Base-by-base conservation (phyloP, 768 basidiomycete genomes). In the Hirschioporus abietinus region DNA sequence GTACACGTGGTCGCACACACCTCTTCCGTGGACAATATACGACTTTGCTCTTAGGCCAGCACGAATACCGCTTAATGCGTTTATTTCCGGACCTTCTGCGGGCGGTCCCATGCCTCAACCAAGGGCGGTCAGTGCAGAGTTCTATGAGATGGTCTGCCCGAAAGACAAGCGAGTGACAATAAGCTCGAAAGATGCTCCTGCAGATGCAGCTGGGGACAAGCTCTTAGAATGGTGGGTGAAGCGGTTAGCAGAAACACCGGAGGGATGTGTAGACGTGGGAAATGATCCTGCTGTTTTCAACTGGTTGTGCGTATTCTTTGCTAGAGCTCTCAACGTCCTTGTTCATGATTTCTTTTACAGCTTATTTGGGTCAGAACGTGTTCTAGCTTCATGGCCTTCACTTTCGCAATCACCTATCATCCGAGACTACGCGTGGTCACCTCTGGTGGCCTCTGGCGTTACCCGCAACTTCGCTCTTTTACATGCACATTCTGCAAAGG, bases 1-100 rank as follows among this genome's bases (percentile, higher is more conserved):
- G 70, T 87, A 86, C 66, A 79, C 79, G 36, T 88, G 86, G 86
- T 86, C 87, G 0, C 83, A 82, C 62, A 68, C 77, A 0, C 82
- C 86, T 1, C 73, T 85, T 34, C 82, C 82, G 2, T 87, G 84
- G 73, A 83, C 84, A 1, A 64, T 86, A 0, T 85, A 87, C 67
- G 84, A 83, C 68, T 80, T 84, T 65, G 77, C 82, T 0, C 76
- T 87, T 64, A 80, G 86, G 24, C 82, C 84, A 4, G 77, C 81
- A 0, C 77, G 78, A 4, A 78, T 87, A 60, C 88, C 88, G 0
- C 71, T 88, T 57, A 86, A 87, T 60, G 85, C 87, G 0, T 85
- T 87, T 68, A 77, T 88, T 23, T 78, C 82, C 0, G 86, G 88
- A 0, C 85, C 86, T 5, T 78, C 83, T 0, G 84, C 85, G 3